These are phyloP conservation scores for Rhizopus stolonifer DNA, from an alignment of 371 early-diverging fungal species.

Conservation along the genomic window DNA sequence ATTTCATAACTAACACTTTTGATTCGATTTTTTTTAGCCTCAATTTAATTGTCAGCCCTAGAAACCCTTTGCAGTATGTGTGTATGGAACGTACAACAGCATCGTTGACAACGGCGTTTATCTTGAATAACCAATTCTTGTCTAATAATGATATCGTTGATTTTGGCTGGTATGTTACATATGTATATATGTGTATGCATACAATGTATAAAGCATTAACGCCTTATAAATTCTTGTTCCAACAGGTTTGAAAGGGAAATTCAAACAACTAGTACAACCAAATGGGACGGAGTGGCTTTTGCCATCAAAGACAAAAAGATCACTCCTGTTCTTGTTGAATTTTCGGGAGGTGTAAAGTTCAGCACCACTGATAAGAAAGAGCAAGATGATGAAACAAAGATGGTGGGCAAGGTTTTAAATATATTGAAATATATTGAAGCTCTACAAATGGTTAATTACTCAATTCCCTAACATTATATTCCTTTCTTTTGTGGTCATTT, in stretches of 20 bases:
- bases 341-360: constrained; percentile 9
- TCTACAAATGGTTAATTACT: constrained; percentile 3
- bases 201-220: constrained; percentile 12
- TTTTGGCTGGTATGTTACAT: constrained; percentile 16
- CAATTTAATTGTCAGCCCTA: constrained; percentile 9
- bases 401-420: constrained; percentile 7
- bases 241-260: constrained; percentile 12
- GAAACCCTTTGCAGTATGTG: constrained; percentile 7
- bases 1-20: constrained; percentile 12
- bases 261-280: constrained; percentile 4
- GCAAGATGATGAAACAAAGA: constrained; percentile 8
- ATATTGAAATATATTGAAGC: constrained; percentile 4
- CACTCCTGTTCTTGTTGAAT: constrained; percentile 8
- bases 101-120: constrained; percentile 9
- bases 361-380: constrained; percentile 8
- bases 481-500: constrained; percentile 7
- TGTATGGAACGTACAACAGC: constrained; percentile 8
- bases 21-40: constrained; percentile 10
- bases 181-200: constrained; percentile 11
- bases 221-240: constrained; percentile 4
- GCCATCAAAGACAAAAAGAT: constrained; percentile 5
- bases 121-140: constrained; percentile 9
- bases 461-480: constrained; percentile 7
- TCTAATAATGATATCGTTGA: constrained; percentile 10
- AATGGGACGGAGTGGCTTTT: constrained; percentile 11